phyloP scores from a whole-genome alignment of 768 basidiomycete species.

The Boletales sp. region DNA sequence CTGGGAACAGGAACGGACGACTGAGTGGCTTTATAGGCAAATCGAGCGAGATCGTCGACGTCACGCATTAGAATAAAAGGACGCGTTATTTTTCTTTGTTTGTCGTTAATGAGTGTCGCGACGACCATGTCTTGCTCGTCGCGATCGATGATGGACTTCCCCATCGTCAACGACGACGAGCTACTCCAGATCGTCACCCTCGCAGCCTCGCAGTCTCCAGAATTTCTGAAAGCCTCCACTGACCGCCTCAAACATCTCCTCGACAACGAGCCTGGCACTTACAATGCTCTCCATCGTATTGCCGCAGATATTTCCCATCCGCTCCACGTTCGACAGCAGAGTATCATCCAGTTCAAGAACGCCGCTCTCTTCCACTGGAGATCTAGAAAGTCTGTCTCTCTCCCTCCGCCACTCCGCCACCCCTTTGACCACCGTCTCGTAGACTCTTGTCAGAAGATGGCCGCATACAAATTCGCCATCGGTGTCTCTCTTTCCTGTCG shows the following conservation, averaged over 20 bases:
- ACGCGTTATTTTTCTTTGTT: slow-evolving; percentile 47
- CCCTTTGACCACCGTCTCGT: slow-evolving; percentile 12
- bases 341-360: slow-evolving; percentile 90
- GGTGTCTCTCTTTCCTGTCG: slow-evolving; percentile 64
- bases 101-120: slow-evolving; percentile 11
- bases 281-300: slow-evolving; percentile 69
- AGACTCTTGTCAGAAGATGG: slow-evolving; percentile 73
- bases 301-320: slow-evolving; percentile 60
- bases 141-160: slow-evolving; percentile 23
- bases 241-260: slow-evolving; percentile 65
- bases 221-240: slow-evolving; percentile 43
- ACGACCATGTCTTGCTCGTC: background rate
- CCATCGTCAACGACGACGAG: slow-evolving; percentile 53
- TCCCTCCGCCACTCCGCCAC: background rate
- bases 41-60: slow-evolving; percentile 29
- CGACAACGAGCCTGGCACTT: slow-evolving; percentile 61
- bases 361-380: slow-evolving; percentile 71
- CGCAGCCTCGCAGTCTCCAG: slow-evolving; percentile 72
- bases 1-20: background rate
- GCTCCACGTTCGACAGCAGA: slow-evolving; percentile 67
- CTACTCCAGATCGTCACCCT: slow-evolving; percentile 62
- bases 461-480: slow-evolving; percentile 57
- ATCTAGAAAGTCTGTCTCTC: slow-evolving; percentile 58
- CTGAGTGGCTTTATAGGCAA: slow-evolving; percentile 32
- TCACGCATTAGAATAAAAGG: slow-evolving; percentile 11